Evolutionary conservation across 371 early-diverging fungal species (phyloP), one percentile per base, ranked within the genome.

Genomic region (Mucor velutinosus): DNA sequence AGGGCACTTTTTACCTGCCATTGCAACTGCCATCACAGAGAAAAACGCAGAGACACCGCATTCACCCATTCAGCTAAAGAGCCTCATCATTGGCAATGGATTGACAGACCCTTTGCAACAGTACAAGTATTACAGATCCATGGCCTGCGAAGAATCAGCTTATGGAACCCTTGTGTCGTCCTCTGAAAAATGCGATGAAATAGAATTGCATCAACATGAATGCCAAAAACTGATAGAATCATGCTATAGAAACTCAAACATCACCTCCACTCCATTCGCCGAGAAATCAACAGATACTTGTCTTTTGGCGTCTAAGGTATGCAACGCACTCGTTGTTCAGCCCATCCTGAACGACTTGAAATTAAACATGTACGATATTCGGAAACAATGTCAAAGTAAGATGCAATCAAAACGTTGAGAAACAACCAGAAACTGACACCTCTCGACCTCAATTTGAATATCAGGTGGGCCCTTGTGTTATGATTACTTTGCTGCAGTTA

Each of bases 51-150:
- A 75, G 33, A 23, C 45, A 14, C 15, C 19, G 41, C 15, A 56
- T 30, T 25, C 53, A 15, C 17, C 51, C 41, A 82, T 94, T 77
- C 86, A 90, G 61, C 75, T 94, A 49, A 87, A 86, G 33, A 88
- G 90, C 51, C 73, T 97, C 57, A 78, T 91, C 47, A 92, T 97
- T 56, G 97, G 97, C 33, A 97, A 97, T 74, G 98, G 97, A 1
- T 75, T 95, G 71, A 92, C 92, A 1, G 95, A 96, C 64, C 95
- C 95, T n/a, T 76, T 91, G 64, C 83, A 87, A 5, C 98, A 97
- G 80, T 95, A 93, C 78, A 85, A 92, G 74, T 92, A 90, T 75
- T 97, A 93, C 76, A 85, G 91, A n/a, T 81, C 89, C 62, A 94
- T 95, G 91, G 95, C 93, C 2, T 92, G 93, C 70, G 88, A 91